Percentiles rank a stretch among this genome's conserved stretches.
phyloP scores from a whole-genome alignment of 805 yeast genomes.

The Candida ipomoeae region DNA sequence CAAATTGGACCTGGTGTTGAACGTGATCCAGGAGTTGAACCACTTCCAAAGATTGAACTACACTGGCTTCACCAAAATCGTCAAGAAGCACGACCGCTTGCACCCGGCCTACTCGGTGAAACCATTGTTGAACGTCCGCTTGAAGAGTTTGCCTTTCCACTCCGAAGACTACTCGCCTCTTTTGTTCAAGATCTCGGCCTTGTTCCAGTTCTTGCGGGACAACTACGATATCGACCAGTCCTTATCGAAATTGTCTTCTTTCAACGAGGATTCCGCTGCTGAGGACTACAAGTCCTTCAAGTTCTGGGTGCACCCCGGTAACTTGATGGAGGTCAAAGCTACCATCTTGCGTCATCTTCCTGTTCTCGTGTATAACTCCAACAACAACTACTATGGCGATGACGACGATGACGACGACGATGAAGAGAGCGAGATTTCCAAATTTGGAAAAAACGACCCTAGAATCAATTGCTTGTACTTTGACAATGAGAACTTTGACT shows the following conservation, averaged over 20 bases:
- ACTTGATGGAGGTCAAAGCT: constrained; percentile 96
- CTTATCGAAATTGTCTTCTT: constrained; percentile 46
- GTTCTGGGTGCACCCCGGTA: constrained; percentile 97
- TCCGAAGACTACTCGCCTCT: constrained; percentile 93
- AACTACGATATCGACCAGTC: constrained; percentile 53
- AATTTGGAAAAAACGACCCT: constrained; percentile 43
- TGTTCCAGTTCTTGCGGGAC: constrained; percentile 79
- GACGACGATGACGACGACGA: constrained; percentile 53
- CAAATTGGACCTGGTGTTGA: constrained; percentile 68
- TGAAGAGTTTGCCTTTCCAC: constrained; percentile 85
- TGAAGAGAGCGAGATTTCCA: constrained; percentile 20
- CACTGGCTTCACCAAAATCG: constrained; percentile 92
- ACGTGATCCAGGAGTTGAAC: constrained; percentile 79
- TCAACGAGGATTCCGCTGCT: constrained; percentile 35
- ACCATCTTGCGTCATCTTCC: constrained; percentile 90
- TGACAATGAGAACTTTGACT: constrained; percentile 76
- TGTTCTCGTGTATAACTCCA: constrained; percentile 64
- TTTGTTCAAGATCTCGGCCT: constrained; percentile 71
- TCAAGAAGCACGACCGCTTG: constrained; percentile 90
- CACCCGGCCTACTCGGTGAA: constrained; percentile 86
- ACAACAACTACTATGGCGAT: constrained; percentile 46
- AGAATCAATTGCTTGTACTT: constrained; percentile 82
- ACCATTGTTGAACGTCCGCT: constrained; percentile 82
- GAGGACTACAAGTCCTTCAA: constrained; percentile 61
- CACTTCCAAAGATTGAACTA: constrained; percentile 87